These are phyloP conservation scores for Talaromyces sp. DNA, from an alignment of 2,329 filamentous ascomycete species.

Conservation along the genomic window DNA sequence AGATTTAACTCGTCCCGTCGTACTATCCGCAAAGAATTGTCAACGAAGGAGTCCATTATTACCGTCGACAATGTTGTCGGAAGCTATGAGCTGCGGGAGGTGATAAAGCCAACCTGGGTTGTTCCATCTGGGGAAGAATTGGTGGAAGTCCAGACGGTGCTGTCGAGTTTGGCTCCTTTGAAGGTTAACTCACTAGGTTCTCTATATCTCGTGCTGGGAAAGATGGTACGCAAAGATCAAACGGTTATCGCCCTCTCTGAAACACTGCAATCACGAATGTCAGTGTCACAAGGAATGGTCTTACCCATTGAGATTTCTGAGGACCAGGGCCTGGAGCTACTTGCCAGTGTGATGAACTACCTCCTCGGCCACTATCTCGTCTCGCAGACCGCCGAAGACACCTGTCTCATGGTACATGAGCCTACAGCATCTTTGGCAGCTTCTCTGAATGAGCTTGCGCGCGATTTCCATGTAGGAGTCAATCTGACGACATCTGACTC, in stretches of 20 bases:
- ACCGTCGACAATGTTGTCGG: neutral
- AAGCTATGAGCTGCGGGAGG: neutral
- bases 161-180: neutral
- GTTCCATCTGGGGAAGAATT: neutral
- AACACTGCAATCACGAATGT: neutral
- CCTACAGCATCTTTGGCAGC: neutral
- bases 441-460: neutral
- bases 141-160: neutral
- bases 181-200: neutral
- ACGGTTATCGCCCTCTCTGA: neutral
- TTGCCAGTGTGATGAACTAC: neutral
- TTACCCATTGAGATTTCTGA: neutral
- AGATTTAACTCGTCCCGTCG: constrained; percentile 3
- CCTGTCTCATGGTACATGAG: constrained; percentile 1
- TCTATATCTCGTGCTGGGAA: neutral
- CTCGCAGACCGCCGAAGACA: neutral
- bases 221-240: neutral
- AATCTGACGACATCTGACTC: neutral
- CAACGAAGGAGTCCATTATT: neutral
- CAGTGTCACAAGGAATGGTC: neutral
- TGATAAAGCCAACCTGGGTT: neutral
- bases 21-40: neutral
- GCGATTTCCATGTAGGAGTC: neutral
- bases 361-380: neutral
- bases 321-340: neutral